Conservation (phyloP, 1,139 yeast species). For the Suhomyces bolitotheri region DNA sequence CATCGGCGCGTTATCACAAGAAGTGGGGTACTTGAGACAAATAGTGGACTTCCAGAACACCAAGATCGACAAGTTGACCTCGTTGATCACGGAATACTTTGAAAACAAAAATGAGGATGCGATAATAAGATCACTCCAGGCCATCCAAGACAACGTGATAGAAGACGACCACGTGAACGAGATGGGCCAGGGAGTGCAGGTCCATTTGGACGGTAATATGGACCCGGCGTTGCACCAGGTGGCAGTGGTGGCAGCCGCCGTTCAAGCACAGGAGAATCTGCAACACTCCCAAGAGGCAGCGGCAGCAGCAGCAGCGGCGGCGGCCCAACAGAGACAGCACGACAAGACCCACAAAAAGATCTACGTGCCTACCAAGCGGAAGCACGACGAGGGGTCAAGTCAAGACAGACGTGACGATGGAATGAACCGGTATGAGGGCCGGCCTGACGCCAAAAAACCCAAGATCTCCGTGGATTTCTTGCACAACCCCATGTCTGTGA, state of each 20-base stretch:
- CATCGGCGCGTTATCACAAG: slow-evolving; percentile 29
- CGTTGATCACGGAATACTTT: slow-evolving; percentile 32
- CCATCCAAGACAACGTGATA: slow-evolving; percentile 29
- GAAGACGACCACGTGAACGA: slow-evolving; percentile 16
- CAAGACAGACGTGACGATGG: slow-evolving; percentile 12
- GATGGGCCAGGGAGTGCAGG: slow-evolving; percentile 21
- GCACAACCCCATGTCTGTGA: slow-evolving; percentile 49
- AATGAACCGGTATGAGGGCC: slow-evolving; percentile 8
- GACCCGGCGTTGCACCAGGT: slow-evolving; percentile 44
- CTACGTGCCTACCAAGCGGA: slow-evolving; percentile 14
- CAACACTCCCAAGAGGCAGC: slow-evolving; percentile 11
- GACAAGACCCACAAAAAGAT: slow-evolving; percentile 12
- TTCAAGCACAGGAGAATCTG: slow-evolving; percentile 23
- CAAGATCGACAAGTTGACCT: slow-evolving; percentile 42
- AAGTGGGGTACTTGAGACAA: slow-evolving; percentile 38
- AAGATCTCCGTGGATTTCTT: slow-evolving; percentile 42
- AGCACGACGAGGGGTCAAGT: slow-evolving; percentile 12
- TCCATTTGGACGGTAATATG: slow-evolving; percentile 34
- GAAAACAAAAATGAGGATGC: slow-evolving; percentile 37
- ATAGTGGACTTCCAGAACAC: slow-evolving; percentile 40
- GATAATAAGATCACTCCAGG: slow-evolving; percentile 28
- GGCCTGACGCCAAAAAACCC: slow-evolving; percentile 29
- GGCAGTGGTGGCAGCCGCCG: slow-evolving; percentile 41
- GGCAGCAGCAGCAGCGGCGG: slow-evolving; percentile 4
- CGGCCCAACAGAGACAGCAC: slow-evolving; percentile 7